A percentile compares a stretch with the other conserved stretches of the same genome.
Evolutionary conservation across 441 rosid genomes (phyloP).

Genomic region (Syzygium malaccense): DNA sequence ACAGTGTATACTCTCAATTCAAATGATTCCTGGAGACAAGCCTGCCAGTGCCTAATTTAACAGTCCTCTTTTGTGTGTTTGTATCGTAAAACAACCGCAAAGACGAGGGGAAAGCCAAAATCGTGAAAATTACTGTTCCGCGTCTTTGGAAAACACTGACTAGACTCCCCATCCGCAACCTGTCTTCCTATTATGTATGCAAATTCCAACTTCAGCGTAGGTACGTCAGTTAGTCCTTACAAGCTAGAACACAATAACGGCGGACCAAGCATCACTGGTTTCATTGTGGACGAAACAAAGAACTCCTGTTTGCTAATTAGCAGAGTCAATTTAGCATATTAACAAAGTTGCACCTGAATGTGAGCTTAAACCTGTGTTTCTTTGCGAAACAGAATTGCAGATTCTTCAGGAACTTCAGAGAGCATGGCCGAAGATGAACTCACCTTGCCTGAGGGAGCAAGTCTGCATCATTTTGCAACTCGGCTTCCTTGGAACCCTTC

Average conservation of each 20-base stretch:
- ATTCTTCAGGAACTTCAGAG: constrained; percentile 12
- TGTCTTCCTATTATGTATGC: background rate
- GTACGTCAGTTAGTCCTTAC: background rate
- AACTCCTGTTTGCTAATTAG: background rate
- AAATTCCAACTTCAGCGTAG: background rate
- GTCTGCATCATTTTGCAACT: constrained; percentile 38
- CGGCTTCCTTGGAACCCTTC: constrained; percentile 38
- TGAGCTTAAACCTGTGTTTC: background rate
- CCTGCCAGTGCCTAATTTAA: background rate
- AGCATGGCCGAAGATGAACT: constrained; percentile 33
- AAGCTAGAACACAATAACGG: background rate
- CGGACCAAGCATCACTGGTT: accelerated
- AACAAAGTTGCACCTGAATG: background rate
- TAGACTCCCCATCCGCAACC: background rate
- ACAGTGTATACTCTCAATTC: background rate
- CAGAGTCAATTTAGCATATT: background rate
- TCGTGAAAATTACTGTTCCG: background rate
- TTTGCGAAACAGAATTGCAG: constrained; percentile 24
- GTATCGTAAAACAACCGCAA: background rate
- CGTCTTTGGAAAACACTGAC: background rate
- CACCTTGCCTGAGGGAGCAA: constrained; percentile 52
- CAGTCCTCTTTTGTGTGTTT: background rate
- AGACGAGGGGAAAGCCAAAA: background rate
- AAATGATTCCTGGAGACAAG: background rate
- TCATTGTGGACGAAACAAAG: background rate